These are phyloP conservation scores for Alternaria gaisen DNA, from an alignment of 2,329 filamentous ascomycete species.

Conservation along the genomic window DNA sequence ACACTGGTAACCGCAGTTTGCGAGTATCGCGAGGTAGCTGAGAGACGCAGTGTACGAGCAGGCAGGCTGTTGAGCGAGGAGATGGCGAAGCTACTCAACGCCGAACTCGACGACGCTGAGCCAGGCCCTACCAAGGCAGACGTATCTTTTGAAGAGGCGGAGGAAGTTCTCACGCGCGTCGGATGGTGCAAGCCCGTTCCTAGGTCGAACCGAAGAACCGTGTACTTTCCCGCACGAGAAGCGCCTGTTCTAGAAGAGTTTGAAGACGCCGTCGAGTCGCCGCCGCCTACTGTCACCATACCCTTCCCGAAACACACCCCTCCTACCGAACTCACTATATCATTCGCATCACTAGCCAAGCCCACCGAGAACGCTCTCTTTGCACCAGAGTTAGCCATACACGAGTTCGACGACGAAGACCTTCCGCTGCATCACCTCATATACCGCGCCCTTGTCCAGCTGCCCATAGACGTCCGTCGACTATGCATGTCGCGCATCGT, in stretches of 20 bases:
- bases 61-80: slow-evolving; percentile 76
- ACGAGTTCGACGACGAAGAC: slow-evolving; percentile 85
- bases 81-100: slow-evolving; percentile 70
- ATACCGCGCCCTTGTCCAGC: slow-evolving; percentile 75
- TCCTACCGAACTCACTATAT: slow-evolving; percentile 66
- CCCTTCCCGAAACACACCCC: slow-evolving; percentile 49
- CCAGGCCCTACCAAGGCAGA: slow-evolving; percentile 34
- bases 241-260: slow-evolving; percentile 56
- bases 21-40: slow-evolving; percentile 84
- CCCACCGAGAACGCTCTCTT: slow-evolving; percentile 82
- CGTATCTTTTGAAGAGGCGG: slow-evolving; percentile 75
- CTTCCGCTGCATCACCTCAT: slow-evolving; percentile 78
- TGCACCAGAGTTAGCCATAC: slow-evolving; percentile 59
- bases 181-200: slow-evolving; percentile 72
- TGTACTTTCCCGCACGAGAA: slow-evolving; percentile 46
- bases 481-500: slow-evolving; percentile 89
- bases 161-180: slow-evolving; percentile 78
- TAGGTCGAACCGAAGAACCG: slow-evolving; percentile 39
- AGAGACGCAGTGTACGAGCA: slow-evolving; percentile 75
- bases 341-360: slow-evolving; percentile 75
- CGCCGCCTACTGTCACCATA: slow-evolving; percentile 44
- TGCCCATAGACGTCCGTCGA: slow-evolving; percentile 83
- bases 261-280: slow-evolving; percentile 49
- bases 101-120: slow-evolving; percentile 50
- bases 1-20: slow-evolving; percentile 86